Conservation (phyloP, 2,329 filamentous ascomycete genomes). For the Pleoardoris graminearum region DNA sequence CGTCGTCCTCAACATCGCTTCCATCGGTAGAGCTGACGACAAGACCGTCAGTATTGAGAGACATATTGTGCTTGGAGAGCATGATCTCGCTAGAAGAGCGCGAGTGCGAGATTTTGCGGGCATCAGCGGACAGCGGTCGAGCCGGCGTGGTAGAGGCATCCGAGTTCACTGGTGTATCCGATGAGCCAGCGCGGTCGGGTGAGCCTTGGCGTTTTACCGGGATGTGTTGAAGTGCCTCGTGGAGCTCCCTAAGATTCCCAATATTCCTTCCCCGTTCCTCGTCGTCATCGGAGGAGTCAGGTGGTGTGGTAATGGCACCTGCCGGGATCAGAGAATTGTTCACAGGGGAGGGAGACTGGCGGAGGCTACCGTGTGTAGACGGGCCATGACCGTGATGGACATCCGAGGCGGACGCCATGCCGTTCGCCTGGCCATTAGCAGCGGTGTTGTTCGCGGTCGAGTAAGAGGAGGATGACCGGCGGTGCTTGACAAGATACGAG, state of each 20-base stretch:
- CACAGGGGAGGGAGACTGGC: constrained; percentile 82
- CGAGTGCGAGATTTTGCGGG: constrained; percentile 64
- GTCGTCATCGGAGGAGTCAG: constrained; percentile 89
- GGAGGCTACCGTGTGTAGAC: constrained; percentile 62
- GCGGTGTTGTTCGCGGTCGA: constrained; percentile 34
- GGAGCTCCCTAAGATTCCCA: constrained; percentile 65
- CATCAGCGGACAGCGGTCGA: constrained; percentile 55
- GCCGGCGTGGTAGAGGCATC: constrained; percentile 23
- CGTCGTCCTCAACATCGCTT: constrained; percentile 62
- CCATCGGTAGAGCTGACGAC: constrained; percentile 52
- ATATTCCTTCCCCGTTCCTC: constrained; percentile 65
- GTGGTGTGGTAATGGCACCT: constrained; percentile 86
- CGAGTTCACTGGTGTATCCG: constrained; percentile 22
- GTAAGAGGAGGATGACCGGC: constrained; percentile 61
- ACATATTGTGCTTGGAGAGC: constrained; percentile 50
- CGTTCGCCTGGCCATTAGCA: constrained; percentile 35
- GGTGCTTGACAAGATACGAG: constrained; percentile 64
- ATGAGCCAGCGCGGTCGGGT: constrained; percentile 48
- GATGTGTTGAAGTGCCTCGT: constrained; percentile 81
- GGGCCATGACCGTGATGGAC: constrained; percentile 31
- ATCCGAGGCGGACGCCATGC: constrained; percentile 26
- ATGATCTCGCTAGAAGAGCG: constrained; percentile 62
- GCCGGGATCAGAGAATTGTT: constrained; percentile 76
- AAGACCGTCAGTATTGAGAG: constrained; percentile 49
- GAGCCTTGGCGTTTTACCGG: constrained; percentile 66